Base-by-base conservation (phyloP, 345 rosid genomes). In the Citrus reticulata region DNA sequence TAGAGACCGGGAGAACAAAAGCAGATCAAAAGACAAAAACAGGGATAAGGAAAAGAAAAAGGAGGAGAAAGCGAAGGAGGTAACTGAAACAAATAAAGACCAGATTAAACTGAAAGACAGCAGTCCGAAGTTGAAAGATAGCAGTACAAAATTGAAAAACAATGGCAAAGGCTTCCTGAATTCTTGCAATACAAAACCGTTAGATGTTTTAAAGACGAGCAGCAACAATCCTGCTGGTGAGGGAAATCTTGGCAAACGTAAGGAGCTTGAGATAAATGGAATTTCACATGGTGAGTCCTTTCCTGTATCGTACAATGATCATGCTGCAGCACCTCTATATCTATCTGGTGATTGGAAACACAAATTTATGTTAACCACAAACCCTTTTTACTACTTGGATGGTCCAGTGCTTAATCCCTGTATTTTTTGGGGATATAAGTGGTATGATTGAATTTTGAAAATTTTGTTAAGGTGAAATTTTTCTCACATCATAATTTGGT, bases 261-360 rank as follows among this genome's bases (percentile, higher is more conserved):
- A 90, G 85, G 90, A 85, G 68, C 72, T 55, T 51, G 92, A 86
- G 76, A 81, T 84, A 65, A 91, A 93, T 83, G 96, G 96, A 63
- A 82, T 88, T 70, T 57, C 87, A 68, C 85, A 83, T 85, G 96
- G 98, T 93, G 87, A 89, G 96, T 86, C 73, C 37, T 78, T 70
- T 63, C 30, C 71, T 85, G 80, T 67, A 78, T 70, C 24, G 67
- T 78, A 42, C 78, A 70, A 71, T 69, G 63, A 65, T 61, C 69
- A 69, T 72, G 20, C 68, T 77, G 74, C 65, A 49, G 80, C 70
- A 55, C 72, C 61, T 82, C 40, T 74, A 49, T 72, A 57, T 74
- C 66, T 73, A 5, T 80, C 51, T 60, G 77, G 57, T 81, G 72
- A 67, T 62, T 81, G 80, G 78, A 75, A 83, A 58, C 76, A 71